A percentile compares a stretch with the other conserved stretches of the same genome.
These are phyloP conservation scores for Prunus padus DNA, from an alignment of 306 rosid genomes.

Conservation along the genomic window DNA sequence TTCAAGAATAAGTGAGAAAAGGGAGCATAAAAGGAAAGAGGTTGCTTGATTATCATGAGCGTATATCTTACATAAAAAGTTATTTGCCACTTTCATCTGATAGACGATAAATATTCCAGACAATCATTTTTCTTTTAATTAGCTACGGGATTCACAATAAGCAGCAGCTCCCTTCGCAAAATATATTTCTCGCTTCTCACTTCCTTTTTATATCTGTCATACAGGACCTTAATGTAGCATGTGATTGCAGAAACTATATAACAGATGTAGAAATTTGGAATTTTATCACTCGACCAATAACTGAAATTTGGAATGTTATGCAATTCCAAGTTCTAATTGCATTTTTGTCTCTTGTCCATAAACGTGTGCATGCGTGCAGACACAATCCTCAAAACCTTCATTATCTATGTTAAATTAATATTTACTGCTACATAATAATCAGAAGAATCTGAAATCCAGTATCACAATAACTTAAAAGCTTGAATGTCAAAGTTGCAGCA, in stretches of 20 bases:
- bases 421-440: background rate
- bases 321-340: background rate
- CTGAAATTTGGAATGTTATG: too few relatives aligned
- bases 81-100: background rate
- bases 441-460: background rate
- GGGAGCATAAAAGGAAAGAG: background rate
- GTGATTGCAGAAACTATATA: slow-evolving; percentile 1
- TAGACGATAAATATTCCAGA: background rate
- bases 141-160: background rate
- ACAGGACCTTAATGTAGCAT: background rate
- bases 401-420: background rate
- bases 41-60: background rate
- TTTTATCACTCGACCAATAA: background rate
- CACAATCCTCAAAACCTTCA: background rate
- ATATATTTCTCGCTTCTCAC: background rate
- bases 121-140: background rate
- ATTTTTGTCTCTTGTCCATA: background rate
- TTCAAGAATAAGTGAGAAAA: background rate
- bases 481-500: background rate
- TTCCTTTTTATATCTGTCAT: background rate
- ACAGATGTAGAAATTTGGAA: background rate
- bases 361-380: background rate
- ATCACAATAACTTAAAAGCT: background rate
- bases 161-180: background rate
- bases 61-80: background rate